A percentile compares a stretch with the other conserved stretches of the same genome.
Conservation (phyloP, 768 basidiomycete genomes). For the Tylopilus rubrobrunneus region DNA sequence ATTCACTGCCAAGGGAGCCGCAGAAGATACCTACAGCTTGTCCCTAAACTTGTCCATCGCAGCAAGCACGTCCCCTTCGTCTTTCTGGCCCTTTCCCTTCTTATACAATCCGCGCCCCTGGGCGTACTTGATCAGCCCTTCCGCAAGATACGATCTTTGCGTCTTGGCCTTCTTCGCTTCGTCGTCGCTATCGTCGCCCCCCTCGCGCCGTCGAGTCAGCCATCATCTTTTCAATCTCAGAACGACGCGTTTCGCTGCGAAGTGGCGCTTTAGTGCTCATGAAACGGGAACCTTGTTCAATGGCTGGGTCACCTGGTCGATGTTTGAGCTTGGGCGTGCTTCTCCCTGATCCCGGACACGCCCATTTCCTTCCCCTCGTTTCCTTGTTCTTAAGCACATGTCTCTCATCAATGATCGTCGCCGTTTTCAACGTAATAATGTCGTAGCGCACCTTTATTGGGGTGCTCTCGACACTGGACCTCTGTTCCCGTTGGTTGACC, state of each 20-base stretch:
- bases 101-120: slow-evolving; percentile 57
- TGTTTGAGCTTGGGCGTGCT: slow-evolving; percentile 69
- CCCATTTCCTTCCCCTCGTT: slow-evolving; percentile 38
- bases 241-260: slow-evolving; percentile 57
- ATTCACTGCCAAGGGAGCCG: slow-evolving; percentile 29
- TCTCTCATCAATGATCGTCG: background rate
- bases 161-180: slow-evolving; percentile 56
- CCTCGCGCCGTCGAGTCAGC: slow-evolving; percentile 63
- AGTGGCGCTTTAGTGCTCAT: background rate
- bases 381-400: slow-evolving; percentile 1
- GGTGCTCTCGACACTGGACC: background rate
- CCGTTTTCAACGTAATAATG: too few species aligned
- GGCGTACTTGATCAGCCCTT: slow-evolving; percentile 79
- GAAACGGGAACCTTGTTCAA: too few species aligned
- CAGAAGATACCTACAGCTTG: slow-evolving; percentile 50
- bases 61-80: slow-evolving; percentile 70
- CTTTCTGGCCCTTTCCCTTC: slow-evolving; percentile 57
- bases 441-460: slow-evolving; percentile 17
- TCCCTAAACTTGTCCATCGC: slow-evolving; percentile 67
- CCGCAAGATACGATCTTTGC: slow-evolving; percentile 64
- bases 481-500: slow-evolving; percentile 2
- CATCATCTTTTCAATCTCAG: slow-evolving; percentile 86
- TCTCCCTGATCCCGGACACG: slow-evolving; percentile 68
- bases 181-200: slow-evolving; percentile 63
- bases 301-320: slow-evolving; percentile 25